Conservation (phyloP, 2,329 filamentous ascomycete species). For the Penicillium thymicola region DNA sequence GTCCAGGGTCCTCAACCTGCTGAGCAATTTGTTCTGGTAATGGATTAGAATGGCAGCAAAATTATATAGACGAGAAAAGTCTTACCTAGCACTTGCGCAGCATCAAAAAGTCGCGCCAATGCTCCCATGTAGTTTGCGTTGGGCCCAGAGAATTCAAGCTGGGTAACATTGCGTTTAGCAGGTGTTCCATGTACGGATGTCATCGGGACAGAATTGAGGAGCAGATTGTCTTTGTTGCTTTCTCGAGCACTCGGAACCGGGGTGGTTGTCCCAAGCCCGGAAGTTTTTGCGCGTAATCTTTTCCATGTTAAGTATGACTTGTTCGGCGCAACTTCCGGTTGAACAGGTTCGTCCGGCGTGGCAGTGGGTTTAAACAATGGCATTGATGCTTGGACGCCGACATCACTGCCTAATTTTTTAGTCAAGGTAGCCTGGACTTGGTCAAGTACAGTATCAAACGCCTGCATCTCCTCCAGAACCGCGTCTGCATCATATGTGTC, state of each 20-base stretch:
- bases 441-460: slow-evolving; percentile 79
- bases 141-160: slow-evolving; percentile 72
- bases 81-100: slow-evolving; percentile 84
- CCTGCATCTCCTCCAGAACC: slow-evolving; percentile 90
- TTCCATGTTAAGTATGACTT: slow-evolving; percentile 86
- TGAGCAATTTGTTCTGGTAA: slow-evolving; percentile 83
- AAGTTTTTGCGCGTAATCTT: slow-evolving; percentile 85
- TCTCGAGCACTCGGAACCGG: slow-evolving; percentile 41
- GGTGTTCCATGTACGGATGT: slow-evolving; percentile 59
- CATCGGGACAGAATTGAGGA: slow-evolving; percentile 77
- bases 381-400: slow-evolving; percentile 74
- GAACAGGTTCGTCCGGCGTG: slow-evolving; percentile 45
- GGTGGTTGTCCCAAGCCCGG: slow-evolving; percentile 54
- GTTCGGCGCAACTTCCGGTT: slow-evolving; percentile 45
- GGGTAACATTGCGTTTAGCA: slow-evolving; percentile 66
- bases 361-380: slow-evolving; percentile 66
- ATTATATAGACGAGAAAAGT: not conserved
- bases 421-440: slow-evolving; percentile 72
- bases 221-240: slow-evolving; percentile 57
- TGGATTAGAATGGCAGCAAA: slow-evolving; percentile 6
- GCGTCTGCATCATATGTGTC: slow-evolving; percentile 90
- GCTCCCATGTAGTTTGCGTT: slow-evolving; percentile 89
- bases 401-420: slow-evolving; percentile 89
- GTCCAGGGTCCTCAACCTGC: slow-evolving; percentile 90
- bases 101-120: slow-evolving; percentile 86